A percentile compares a stretch with the other conserved stretches of the same genome.
phyloP scores from a whole-genome alignment of 345 rosid species.

The Murraya koenigii region DNA sequence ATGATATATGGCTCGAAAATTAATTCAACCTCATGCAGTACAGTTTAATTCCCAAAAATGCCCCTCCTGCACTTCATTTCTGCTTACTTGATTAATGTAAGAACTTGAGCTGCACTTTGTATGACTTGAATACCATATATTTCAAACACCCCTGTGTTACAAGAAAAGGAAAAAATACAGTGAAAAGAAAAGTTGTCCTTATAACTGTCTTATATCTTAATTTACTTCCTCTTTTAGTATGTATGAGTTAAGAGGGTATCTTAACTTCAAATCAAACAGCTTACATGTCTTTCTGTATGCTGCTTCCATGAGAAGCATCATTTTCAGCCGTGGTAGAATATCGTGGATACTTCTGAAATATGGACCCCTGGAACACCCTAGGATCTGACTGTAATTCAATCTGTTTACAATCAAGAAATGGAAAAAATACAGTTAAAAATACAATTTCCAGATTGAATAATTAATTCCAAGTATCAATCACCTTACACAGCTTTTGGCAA shows the following conservation, averaged over 20 bases:
- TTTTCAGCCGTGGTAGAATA: conserved; percentile 40
- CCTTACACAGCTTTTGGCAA: neutral
- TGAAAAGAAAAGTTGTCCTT: neutral
- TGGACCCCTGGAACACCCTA: conserved; percentile 33
- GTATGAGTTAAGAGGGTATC: neutral
- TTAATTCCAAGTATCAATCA: neutral
- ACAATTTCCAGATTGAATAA: neutral
- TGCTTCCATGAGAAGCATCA: conserved; percentile 23
- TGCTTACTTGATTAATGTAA: too few relatives aligned
- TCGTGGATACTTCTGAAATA: conserved; percentile 28
- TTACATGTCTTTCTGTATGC: conserved; percentile 53
- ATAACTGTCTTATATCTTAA: neutral
- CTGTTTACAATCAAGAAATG: conserved; percentile 30
- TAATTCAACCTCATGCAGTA: too few relatives aligned
- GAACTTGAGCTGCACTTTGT: too few relatives aligned
- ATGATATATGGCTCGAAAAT: too few relatives aligned
- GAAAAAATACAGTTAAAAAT: neutral
- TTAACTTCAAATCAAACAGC: conserved; percentile 18
- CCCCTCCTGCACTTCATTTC: too few relatives aligned
- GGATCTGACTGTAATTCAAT: conserved; percentile 26
- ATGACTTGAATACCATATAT: too few relatives aligned
- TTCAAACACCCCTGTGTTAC: too few relatives aligned
- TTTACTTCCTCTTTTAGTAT: neutral
- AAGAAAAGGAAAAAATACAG: neutral
- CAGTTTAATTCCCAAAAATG: too few relatives aligned